phyloP scores from a whole-genome alignment of 139 green algal species.

The Haematococcus sp. region DNA sequence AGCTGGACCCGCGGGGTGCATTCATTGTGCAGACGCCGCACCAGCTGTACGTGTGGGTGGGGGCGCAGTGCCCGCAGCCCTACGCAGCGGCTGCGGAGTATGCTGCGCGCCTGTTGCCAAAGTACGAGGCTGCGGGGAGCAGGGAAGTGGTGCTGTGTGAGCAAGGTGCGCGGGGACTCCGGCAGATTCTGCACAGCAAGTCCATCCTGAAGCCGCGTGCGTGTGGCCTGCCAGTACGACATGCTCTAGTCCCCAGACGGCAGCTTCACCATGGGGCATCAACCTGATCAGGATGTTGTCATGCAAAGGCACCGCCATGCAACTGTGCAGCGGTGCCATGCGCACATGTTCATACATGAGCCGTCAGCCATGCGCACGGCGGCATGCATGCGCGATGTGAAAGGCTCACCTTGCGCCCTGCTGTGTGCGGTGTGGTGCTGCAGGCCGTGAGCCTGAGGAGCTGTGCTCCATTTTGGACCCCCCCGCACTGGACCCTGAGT shows the following conservation, averaged over 20 bases:
- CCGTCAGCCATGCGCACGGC: too few relatives aligned
- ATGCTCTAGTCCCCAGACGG: too few relatives aligned
- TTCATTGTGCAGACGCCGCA: slow-evolving; percentile 46
- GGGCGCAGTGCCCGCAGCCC: not conserved
- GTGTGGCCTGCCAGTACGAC: too few relatives aligned
- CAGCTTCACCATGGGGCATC: too few relatives aligned
- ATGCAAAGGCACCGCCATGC: too few relatives aligned
- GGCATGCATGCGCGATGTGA: too few relatives aligned
- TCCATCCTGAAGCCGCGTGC: too few relatives aligned
- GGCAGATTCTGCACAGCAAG: not conserved
- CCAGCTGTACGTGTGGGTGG: slow-evolving; percentile 20
- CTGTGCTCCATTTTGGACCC: slow-evolving; percentile 33
- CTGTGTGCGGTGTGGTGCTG: not conserved
- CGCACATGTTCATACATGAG: too few relatives aligned
- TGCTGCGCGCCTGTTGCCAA: slow-evolving; percentile 8
- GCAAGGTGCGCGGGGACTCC: not conserved
- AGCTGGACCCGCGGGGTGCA: slow-evolving; percentile 64
- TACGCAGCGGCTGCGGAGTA: slow-evolving; percentile 1
- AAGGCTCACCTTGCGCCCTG: not conserved
- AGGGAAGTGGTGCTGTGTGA: not conserved
- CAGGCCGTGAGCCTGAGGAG: slow-evolving; percentile 27
- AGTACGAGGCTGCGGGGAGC: slow-evolving; percentile 22
- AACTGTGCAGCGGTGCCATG: too few relatives aligned
- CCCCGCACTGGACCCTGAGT: slow-evolving; percentile 30
- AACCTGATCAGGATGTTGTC: too few relatives aligned